Evolutionary conservation across 208 protist species (phyloP), one percentile per base, ranked within the genome.

Genomic region (Wallacemonas sp.): DNA sequence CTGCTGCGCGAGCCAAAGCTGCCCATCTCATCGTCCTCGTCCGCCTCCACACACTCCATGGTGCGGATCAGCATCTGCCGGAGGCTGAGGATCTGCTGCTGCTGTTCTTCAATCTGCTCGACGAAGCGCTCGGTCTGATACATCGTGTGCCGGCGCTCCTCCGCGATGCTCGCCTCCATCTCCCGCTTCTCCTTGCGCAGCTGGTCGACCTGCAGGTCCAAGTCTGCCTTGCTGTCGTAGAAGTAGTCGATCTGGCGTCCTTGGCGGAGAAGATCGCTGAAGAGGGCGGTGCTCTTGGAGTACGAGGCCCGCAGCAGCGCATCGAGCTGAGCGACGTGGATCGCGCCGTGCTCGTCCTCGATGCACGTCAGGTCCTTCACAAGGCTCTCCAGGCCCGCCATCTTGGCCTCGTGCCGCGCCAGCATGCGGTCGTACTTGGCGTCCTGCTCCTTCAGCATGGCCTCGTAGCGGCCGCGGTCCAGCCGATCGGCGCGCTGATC

Each of bases 301-400:
- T 96, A 96, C 24, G 87, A 64, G 9, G 90, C 90, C 64, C 86
- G 90, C 41, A 96, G 64, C 16, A 96, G 84, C 19, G 80, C 57
- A 61, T 96, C 86, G 6, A 96, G 80, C 65, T 94, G 88, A 2
- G 76, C 76, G 4, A 92, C 72, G 49, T 96, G 87, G n/a, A 94
- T 52, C 32, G 61, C 49, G 30, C 87, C 86, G 27, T 63, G 61
- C 16, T 94, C 84, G 16, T 76, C 76, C 11, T 73, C 70, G 73
- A 94, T 76, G 33, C 39, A 79, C 11, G 80, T 90, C 26, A 96
- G 27, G 67, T 96, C 91, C 52, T 80, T 79, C 56, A 94, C 32
- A 12, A 96, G 61, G 43, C 80, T 87, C 56, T 94, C 87, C 68
- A 94, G 71, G 23, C 77, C 84, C 6, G 80, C 74, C 57, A 92